These are phyloP conservation scores for Tritrichomonas musculus DNA, from an alignment of 208 protist species.

Conservation along the genomic window DNA sequence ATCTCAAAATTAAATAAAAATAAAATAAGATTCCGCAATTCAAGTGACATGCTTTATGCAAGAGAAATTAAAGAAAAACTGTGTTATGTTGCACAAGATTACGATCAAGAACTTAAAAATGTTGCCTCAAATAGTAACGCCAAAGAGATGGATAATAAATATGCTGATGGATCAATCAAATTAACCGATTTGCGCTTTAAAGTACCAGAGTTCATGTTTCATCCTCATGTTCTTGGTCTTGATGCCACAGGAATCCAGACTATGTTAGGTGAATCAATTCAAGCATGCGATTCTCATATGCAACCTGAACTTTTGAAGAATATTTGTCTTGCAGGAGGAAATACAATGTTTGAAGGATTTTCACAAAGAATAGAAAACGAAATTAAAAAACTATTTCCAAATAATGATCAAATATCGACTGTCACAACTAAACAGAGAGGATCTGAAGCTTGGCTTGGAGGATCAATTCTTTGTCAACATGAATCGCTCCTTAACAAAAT, in stretches of 20 bases:
- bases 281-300: slow-evolving; percentile 65
- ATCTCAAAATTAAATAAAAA: too few relatives aligned
- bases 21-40: too few relatives aligned
- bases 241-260: slow-evolving; percentile 57
- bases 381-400: slow-evolving; percentile 47
- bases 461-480: slow-evolving; percentile 36
- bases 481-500: too few relatives aligned
- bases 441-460: slow-evolving; percentile 60
- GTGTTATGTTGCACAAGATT: too few relatives aligned
- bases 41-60: too few relatives aligned
- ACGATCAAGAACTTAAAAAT: too few relatives aligned
- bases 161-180: slow-evolving; percentile 30
- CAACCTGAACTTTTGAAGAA: slow-evolving; percentile 57
- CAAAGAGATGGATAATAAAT: too few relatives aligned
- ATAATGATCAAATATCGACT: slow-evolving; percentile 52
- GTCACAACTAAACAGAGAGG: slow-evolving; percentile 64
- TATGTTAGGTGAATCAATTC: slow-evolving; percentile 57
- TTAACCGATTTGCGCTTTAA: slow-evolving; percentile 56
- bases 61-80: too few relatives aligned
- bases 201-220: slow-evolving; percentile 68
- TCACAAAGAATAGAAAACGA: slow-evolving; percentile 81
- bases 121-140: too few relatives aligned
- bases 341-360: slow-evolving; percentile 69
- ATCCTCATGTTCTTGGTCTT: slow-evolving; percentile 61
- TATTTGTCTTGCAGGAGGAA: slow-evolving; percentile 55